Percentiles rank a stretch among this genome's conserved stretches.
Evolutionary conservation across 306 rosid species (phyloP).

Genomic region (Pyrus pyrifolia): DNA sequence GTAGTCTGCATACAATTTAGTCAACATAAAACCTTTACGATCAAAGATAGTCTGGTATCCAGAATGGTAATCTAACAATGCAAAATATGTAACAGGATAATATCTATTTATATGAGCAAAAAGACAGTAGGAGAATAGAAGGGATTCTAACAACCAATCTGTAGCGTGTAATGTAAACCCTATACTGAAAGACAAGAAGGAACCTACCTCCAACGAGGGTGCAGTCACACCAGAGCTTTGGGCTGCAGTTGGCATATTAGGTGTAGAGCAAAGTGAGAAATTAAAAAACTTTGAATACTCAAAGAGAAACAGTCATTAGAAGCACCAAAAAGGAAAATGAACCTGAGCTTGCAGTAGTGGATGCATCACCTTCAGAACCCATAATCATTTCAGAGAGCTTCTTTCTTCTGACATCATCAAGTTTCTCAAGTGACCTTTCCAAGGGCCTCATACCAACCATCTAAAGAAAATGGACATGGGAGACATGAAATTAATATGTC

Average conservation of each 20-base stretch:
- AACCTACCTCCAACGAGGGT: slow-evolving; percentile 55
- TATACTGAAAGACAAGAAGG: background rate
- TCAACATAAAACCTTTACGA: background rate
- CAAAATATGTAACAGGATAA: background rate
- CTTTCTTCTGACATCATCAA: slow-evolving; percentile 93
- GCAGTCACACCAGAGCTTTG: slow-evolving; percentile 59
- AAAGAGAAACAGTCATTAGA: background rate
- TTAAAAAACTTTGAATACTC: background rate
- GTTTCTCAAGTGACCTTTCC: slow-evolving; percentile 90
- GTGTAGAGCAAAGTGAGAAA: slow-evolving; percentile 9
- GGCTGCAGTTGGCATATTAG: slow-evolving; percentile 43
- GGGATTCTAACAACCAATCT: background rate
- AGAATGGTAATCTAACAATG: background rate
- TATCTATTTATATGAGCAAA: background rate
- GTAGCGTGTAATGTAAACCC: background rate
- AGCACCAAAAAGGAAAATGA: slow-evolving; percentile 17
- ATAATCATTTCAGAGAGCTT: slow-evolving; percentile 93
- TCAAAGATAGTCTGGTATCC: background rate
- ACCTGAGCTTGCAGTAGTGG: slow-evolving; percentile 60
- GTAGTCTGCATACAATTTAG: slow-evolving; percentile 39
- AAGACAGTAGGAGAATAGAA: background rate
- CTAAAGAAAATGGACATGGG: slow-evolving; percentile 34
- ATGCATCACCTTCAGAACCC: slow-evolving; percentile 73
- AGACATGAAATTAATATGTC: slow-evolving; percentile 13
- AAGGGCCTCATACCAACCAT: slow-evolving; percentile 96